Conservation (phyloP, 2,329 filamentous ascomycete species). For the Xylaria multiplex region DNA sequence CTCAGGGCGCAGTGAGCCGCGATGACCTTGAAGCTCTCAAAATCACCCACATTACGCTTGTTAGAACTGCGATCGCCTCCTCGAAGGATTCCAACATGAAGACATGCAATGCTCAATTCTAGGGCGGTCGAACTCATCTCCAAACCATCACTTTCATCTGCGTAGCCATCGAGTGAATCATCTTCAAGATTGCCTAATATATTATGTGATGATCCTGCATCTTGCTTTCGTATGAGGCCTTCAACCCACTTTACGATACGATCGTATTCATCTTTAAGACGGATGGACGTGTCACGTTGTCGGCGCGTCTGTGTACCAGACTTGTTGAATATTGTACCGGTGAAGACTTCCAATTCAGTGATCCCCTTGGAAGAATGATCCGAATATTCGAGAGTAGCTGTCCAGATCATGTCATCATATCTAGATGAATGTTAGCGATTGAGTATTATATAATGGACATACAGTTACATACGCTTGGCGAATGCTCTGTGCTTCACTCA, state of each 20-base stretch:
- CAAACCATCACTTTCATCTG: conserved; percentile 1
- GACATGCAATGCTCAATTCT: conserved; percentile 48
- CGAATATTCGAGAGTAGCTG: conserved; percentile 56
- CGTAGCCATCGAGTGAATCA: conserved; percentile 9
- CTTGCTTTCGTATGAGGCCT: conserved; percentile 50
- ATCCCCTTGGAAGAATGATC: conserved; percentile 58
- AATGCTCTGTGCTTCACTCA: conserved; percentile 56
- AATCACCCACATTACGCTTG: conserved; percentile 35
- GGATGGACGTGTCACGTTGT: conserved; percentile 62
- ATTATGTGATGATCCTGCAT: conserved; percentile 24
- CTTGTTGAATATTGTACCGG: conserved; percentile 65
- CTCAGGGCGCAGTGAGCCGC: conserved; percentile 46
- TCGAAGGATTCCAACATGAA: conserved; percentile 38
- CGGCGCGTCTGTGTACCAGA: conserved; percentile 59
- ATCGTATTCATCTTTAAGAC: conserved; percentile 63
- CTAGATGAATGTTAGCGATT: conserved; percentile 44
- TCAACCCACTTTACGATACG: conserved; percentile 56
- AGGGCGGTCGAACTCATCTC: conserved; percentile 36
- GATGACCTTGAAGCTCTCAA: conserved; percentile 48
- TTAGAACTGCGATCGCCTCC: not conserved
- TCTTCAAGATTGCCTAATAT: conserved; percentile 22
- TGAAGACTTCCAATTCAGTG: conserved; percentile 64
- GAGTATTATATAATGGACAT: not conserved
- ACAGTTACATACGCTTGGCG: conserved; percentile 55
- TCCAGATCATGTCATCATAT: conserved; percentile 58